Conservation (phyloP, 2,329 filamentous ascomycete genomes). For the Endoconidiophora laricicola region DNA sequence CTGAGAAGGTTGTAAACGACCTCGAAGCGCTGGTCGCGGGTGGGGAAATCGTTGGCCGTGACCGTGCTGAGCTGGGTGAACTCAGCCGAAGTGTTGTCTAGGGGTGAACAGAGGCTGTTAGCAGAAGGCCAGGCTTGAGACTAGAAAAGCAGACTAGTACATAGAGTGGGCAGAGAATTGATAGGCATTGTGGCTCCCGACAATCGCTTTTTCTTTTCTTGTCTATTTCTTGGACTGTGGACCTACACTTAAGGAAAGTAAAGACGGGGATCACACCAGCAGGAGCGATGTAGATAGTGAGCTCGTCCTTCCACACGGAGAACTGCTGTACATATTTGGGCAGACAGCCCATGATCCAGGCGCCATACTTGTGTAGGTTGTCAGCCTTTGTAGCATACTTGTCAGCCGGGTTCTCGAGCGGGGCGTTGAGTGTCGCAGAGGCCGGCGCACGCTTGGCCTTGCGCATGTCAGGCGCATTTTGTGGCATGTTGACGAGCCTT, state of each 20-base stretch:
- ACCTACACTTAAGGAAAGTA: constrained; percentile 68
- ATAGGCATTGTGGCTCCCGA: background rate
- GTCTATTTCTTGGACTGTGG: background rate
- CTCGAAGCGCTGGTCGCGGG: constrained; percentile 89
- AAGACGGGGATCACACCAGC: constrained; percentile 81
- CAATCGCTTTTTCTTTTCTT: background rate
- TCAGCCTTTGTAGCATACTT: constrained; percentile 80
- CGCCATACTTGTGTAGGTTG: constrained; percentile 80
- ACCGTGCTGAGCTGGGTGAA: constrained; percentile 88
- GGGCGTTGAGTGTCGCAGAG: constrained; percentile 49
- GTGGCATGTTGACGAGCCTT: constrained; percentile 37
- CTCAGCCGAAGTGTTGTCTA: constrained; percentile 89
- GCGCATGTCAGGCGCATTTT: constrained; percentile 50
- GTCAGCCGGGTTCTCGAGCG: constrained; percentile 81
- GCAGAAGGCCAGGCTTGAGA: background rate
- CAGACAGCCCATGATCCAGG: constrained; percentile 90
- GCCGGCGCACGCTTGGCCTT: constrained; percentile 39
- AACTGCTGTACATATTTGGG: constrained; percentile 99
- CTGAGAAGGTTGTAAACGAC: constrained; percentile 95
- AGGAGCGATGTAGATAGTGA: constrained; percentile 84
- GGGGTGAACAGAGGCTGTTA: constrained; percentile 1
- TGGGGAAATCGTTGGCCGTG: constrained; percentile 90
- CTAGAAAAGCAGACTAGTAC: background rate
- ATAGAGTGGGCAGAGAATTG: background rate
- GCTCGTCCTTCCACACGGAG: constrained; percentile 98